Percentiles rank a stretch among this genome's conserved stretches.
Conservation (phyloP, 352 stramenopile genomes). For the Phytophthora kernoviae region DNA sequence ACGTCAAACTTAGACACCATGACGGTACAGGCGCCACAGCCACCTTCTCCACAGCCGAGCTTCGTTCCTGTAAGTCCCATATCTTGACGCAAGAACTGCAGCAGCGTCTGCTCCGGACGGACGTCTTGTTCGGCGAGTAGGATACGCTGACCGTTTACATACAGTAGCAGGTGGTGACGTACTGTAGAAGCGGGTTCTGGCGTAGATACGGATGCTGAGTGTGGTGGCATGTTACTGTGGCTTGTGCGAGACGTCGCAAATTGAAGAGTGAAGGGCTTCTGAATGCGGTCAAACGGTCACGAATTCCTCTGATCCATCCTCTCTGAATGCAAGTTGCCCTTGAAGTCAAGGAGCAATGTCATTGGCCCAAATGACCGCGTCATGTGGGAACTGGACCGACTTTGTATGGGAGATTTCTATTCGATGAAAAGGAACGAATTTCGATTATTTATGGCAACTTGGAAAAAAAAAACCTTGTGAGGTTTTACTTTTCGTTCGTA, state of each 20-base stretch:
- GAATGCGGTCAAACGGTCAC: constrained; percentile 14
- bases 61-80: constrained; percentile 83
- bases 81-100: constrained; percentile 83
- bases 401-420: no score
- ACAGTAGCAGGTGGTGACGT: constrained; percentile 66
- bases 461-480: constrained; percentile 4
- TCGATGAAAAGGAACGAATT: not conserved
- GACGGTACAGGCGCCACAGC: constrained; percentile 96
- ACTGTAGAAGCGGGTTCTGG: constrained; percentile 15
- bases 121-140: constrained; percentile 54
- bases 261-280: constrained; percentile 19
- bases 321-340: not conserved
- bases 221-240: constrained; percentile 10
- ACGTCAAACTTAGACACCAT: constrained; percentile 86
- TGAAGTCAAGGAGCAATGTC: not conserved
- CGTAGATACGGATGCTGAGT: constrained; percentile 1
- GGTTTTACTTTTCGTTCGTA: constrained; percentile 1
- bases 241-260: not conserved
- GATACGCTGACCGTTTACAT: constrained; percentile 74
- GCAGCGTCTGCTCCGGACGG: constrained; percentile 75
- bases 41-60: constrained; percentile 94
- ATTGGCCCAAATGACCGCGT: no score
- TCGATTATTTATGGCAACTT: not conserved
- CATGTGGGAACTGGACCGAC: not conserved
- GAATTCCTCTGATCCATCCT: not conserved